A percentile compares a stretch with the other conserved stretches of the same genome.
phyloP scores from a whole-genome alignment of 2,329 filamentous ascomycete species.

The Aspergillus persii region DNA sequence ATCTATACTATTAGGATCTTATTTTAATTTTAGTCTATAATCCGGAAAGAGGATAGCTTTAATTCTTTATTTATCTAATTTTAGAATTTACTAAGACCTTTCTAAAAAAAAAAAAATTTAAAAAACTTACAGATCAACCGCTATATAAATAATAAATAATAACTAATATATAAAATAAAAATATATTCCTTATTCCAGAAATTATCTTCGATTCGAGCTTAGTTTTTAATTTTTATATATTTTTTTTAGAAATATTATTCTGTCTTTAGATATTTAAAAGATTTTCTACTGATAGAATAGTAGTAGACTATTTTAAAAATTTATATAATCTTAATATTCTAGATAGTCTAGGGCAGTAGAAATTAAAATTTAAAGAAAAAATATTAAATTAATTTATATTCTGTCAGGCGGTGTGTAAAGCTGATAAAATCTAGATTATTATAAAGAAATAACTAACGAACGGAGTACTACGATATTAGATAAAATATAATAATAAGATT shows the following conservation, averaged over 20 bases:
- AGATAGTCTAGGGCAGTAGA: slow-evolving; percentile 30
- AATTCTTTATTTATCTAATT: slow-evolving; percentile 24
- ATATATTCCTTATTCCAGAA: not conserved
- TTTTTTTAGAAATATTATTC: slow-evolving; percentile 25
- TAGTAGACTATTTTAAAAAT: slow-evolving; percentile 32
- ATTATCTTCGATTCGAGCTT: not conserved
- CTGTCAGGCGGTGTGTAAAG: slow-evolving; percentile 23
- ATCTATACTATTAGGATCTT: slow-evolving; percentile 26
- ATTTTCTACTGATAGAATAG: slow-evolving; percentile 17
- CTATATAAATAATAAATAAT: not conserved
- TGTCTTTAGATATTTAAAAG: slow-evolving; percentile 31
- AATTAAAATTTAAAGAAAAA: slow-evolving; percentile 31
- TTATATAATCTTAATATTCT: slow-evolving; percentile 36
- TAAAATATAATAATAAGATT: slow-evolving; percentile 29
- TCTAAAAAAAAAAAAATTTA: slow-evolving; percentile 21
- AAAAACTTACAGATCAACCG: not conserved
- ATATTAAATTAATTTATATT: slow-evolving; percentile 34
- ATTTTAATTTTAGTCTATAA: slow-evolving; percentile 26
- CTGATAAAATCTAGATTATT: slow-evolving; percentile 25
- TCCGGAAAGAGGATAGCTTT: slow-evolving; percentile 3
- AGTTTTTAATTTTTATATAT: not conserved
- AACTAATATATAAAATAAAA: not conserved
- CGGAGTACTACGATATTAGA: slow-evolving; percentile 23
- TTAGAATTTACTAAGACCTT: slow-evolving; percentile 26
- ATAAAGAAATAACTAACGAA: slow-evolving; percentile 23